Conservation (phyloP, 176 grass and related monocot genomes). For the Aegilops speltoides region DNA sequence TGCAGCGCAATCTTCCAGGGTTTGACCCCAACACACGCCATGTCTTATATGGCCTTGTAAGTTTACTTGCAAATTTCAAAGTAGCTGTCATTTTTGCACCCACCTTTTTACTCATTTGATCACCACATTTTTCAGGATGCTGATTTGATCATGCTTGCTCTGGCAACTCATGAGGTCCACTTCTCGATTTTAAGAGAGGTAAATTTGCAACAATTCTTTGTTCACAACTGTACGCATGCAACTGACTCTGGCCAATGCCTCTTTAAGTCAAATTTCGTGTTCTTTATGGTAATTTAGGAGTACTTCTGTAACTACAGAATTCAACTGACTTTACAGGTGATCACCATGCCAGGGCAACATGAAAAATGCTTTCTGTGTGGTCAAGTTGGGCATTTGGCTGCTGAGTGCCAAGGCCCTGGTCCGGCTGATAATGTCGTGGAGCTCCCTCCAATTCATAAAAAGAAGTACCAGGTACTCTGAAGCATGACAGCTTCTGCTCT, state of each 20-base stretch:
- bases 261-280: neutral
- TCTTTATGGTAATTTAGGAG: constrained; percentile 42
- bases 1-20: constrained; percentile 84
- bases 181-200: constrained; percentile 99
- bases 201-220: constrained; percentile 30
- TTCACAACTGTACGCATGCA: neutral
- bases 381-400: constrained; percentile 86
- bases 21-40: constrained; percentile 93
- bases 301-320: constrained; percentile 39
- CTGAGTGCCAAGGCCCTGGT: constrained; percentile 75
- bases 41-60: constrained; percentile 94
- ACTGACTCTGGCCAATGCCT: neutral
- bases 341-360: constrained; percentile 92
- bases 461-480: constrained; percentile 88
- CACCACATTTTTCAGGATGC: constrained; percentile 67
- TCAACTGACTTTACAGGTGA: constrained; percentile 90
- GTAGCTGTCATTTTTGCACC: neutral
- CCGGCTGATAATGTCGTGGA: constrained; percentile 58
- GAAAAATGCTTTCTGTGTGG: constrained; percentile 95
- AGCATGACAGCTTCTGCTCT: constrained; percentile 3
- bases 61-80: constrained; percentile 10
- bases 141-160: constrained; percentile 98
- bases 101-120: constrained; percentile 11
- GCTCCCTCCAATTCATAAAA: constrained; percentile 93
- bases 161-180: constrained; percentile 91